Base-by-base conservation (phyloP, 78 protist species). In the Dictyostelium firmibasis region DNA sequence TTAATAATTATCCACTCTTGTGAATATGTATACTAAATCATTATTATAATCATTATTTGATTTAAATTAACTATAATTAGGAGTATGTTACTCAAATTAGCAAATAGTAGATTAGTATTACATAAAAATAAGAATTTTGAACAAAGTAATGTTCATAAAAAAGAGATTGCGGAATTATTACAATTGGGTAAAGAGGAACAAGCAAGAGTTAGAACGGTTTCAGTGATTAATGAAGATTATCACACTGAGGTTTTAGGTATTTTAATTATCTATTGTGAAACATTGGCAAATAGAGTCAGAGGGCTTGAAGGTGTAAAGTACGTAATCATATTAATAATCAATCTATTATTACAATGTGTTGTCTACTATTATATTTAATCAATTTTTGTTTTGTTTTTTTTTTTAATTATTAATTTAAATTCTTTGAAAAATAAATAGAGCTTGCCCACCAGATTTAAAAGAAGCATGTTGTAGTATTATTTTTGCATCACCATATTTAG, bases 401-500 rank as follows among this genome's bases (percentile, higher is more conserved):
- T 75, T 14, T 36, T 72, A 18, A n/a, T 44, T 62, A 4, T 83
- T 23, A n/a, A 44, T 44, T 25, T 50, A 14, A 44, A 44, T 44
- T 44, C 13, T 44, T 44, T 41, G 9, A 10, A 47, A 47, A 47
- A 10, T 47, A 47, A 44, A 31, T 35, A 85, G 96, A 67, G 38
- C 79, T 72, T 93, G 96, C 29, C 93, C 96, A 83, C 91, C 82
- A 11, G 96, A 93, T 72, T 53, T 93, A 64, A 85, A 86, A 81
- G 96, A 93, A 31, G 93, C 96, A 31, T 77, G 82, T 27, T 93
- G 96, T 72, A 60, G 91, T 72, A 93, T 93, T 38, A 82, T 93
- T 29, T 93, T 81, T 76, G 92, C 96, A 29, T 77, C 96, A 23
- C 96, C 96, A 81, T 93, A 93, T 83, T 36, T 93, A 41, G 96